Evolutionary conservation across 225 moss, liverwort and hornwort genomes (phyloP).

Genomic region (Polytrichum commune): DNA sequence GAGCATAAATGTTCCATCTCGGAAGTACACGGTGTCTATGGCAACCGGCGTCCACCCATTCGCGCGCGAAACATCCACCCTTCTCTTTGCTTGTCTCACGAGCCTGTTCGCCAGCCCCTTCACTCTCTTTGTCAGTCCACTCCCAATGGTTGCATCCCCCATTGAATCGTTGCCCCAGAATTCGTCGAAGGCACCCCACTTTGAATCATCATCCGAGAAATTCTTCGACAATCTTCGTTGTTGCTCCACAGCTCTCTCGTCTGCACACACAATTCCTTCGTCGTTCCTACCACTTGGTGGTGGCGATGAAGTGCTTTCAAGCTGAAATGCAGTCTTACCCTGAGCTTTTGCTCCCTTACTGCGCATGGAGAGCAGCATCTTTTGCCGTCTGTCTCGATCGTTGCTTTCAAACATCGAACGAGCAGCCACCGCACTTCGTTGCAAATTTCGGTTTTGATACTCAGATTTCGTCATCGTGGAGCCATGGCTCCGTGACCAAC

Average conservation of each 20-base stretch:
- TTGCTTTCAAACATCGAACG: slow-evolving; percentile 65
- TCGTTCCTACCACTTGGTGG: slow-evolving; percentile 16
- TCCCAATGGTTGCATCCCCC: slow-evolving; percentile 32
- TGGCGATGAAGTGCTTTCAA: slow-evolving; percentile 12
- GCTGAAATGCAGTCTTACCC: slow-evolving; percentile 13
- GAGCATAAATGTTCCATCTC: slow-evolving; percentile 89
- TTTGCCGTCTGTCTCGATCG: slow-evolving; percentile 50
- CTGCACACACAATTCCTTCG: slow-evolving; percentile 18
- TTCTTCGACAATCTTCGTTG: slow-evolving; percentile 9
- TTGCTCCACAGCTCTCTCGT: slow-evolving; percentile 29
- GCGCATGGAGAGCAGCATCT: slow-evolving; percentile 21
- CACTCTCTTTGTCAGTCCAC: slow-evolving; percentile 42
- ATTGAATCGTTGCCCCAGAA: slow-evolving; percentile 41
- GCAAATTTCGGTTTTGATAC: slow-evolving; percentile 73
- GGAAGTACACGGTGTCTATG: slow-evolving; percentile 80
- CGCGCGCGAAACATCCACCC: slow-evolving; percentile 55
- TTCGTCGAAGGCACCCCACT: slow-evolving; percentile 36
- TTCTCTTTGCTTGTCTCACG: slow-evolving; percentile 57
- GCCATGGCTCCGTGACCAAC: slow-evolving; percentile 50
- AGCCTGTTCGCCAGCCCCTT: slow-evolving; percentile 49
- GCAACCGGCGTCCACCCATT: slow-evolving; percentile 78
- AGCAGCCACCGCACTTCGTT: slow-evolving; percentile 81
- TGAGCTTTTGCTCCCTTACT: slow-evolving; percentile 32
- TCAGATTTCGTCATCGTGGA: slow-evolving; percentile 60
- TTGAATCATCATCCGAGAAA: slow-evolving; percentile 7